phyloP scores from a whole-genome alignment of 495 filamentous ascomycete genomes.

The Lophium mytilinum region DNA sequence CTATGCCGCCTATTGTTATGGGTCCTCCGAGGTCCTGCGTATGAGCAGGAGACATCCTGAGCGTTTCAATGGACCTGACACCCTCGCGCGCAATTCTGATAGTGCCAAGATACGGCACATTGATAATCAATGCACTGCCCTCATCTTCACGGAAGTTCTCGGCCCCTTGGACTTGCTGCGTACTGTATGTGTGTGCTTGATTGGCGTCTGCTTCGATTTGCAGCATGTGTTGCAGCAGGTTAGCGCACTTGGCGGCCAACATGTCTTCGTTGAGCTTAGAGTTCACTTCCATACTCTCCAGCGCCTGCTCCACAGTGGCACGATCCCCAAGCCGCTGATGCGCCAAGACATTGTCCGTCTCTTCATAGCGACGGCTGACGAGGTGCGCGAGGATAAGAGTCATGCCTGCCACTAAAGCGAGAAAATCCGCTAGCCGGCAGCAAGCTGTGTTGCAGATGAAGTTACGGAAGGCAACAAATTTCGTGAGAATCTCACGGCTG shows the following conservation, averaged over 20 bases:
- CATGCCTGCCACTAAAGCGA: slow-evolving; percentile 30
- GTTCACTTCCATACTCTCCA: slow-evolving; percentile 30
- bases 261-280: background rate
- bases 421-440: slow-evolving; percentile 37
- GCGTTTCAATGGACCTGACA: background rate
- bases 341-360: slow-evolving; percentile 26
- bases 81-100: slow-evolving; percentile 6
- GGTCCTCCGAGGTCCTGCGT: background rate
- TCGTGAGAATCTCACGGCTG: slow-evolving; percentile 32
- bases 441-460: slow-evolving; percentile 19
- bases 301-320: slow-evolving; percentile 37
- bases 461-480: slow-evolving; percentile 31
- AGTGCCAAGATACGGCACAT: slow-evolving; percentile 7
- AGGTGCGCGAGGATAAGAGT: slow-evolving; percentile 28
- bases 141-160: background rate
- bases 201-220: slow-evolving; percentile 6
- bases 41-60: background rate
- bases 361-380: background rate
- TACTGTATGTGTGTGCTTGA: background rate
- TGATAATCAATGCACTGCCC: background rate
- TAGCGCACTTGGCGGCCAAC: slow-evolving; percentile 1
- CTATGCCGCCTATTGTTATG: background rate
- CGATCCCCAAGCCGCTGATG: slow-evolving; percentile 40
- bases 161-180: background rate
- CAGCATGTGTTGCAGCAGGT: slow-evolving; percentile 1